A percentile compares a stretch with the other conserved stretches of the same genome.
These are phyloP conservation scores for Diaporthe eres DNA, from an alignment of 2,329 filamentous ascomycete genomes.

Conservation along the genomic window DNA sequence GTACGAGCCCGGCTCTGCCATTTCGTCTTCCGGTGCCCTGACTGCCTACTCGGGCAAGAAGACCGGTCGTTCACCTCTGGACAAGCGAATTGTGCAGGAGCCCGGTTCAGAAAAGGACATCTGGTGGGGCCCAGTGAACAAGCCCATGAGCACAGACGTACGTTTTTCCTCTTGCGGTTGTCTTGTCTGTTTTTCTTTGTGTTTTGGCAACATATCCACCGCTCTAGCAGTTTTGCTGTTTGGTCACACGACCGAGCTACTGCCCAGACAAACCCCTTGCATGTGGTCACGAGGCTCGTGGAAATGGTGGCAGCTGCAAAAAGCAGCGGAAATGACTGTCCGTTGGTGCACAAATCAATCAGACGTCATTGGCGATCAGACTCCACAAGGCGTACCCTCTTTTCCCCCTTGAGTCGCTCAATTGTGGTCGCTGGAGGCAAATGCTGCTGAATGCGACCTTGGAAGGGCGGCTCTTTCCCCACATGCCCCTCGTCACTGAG, in stretches of 20 bases:
- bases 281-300: constrained; percentile 43
- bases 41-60: constrained; percentile 98
- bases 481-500: constrained; percentile 39
- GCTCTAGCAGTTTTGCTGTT: not conserved
- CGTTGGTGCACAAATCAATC: not conserved
- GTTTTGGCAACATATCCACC: not conserved
- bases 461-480: constrained; percentile 11
- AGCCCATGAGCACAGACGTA: constrained; percentile 98
- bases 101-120: constrained; percentile 88
- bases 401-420: constrained; percentile 10
- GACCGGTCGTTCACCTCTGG: constrained; percentile 94
- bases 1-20: constrained; percentile 97
- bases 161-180: constrained; percentile 54
- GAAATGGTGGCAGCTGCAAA: not conserved
- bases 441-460: not conserved
- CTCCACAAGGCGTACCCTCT: not conserved
- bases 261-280: constrained; percentile 8
- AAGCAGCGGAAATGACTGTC: constrained; percentile 30
- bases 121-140: constrained; percentile 99
- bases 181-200: constrained; percentile 24
- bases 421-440: constrained; percentile 19
- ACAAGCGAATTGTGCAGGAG: constrained; percentile 98
- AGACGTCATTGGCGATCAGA: constrained; percentile 42
- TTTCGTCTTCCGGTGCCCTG: constrained; percentile 94
- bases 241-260: constrained; percentile 25